Evolutionary conservation across 192 early-diverging fungal genomes (phyloP), one percentile per base, ranked within the genome.

Genomic region (Backusella parvicylindrica): DNA sequence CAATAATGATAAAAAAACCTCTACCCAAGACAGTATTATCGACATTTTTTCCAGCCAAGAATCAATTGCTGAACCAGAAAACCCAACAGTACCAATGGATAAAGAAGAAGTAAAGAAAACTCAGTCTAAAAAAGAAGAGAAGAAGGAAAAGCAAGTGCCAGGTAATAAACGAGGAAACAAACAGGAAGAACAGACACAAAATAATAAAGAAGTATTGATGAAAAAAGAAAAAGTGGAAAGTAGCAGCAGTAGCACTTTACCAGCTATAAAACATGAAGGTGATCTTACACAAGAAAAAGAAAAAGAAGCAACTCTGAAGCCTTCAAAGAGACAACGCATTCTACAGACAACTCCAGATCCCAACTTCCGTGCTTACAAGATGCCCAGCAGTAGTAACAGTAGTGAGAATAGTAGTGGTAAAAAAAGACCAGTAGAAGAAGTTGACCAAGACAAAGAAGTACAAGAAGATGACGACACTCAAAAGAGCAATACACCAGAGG

Each of bases 51-150:
- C 49, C 9, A 50, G 49, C 2, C 49, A 50, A 21, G 49, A 50
- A 50, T 50, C 49, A 21, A 1, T 12, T 21, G 21, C 6, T 50
- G 49, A 41, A 41, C 40, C 40, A 41, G 12, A 50, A 1, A 8
- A 23, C 9, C 21, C 49, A 9, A 86, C 92, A 68, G 90, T 84
- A 15, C 90, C 86, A 7, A 82, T 91, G 60, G 91, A 94, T 70
- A 91, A 86, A 81, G 79, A 63, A 36, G 26, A 53, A 1, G 43
- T 0, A 35, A 53, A 31, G 28, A 33, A 53, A 41, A 13, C 13
- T 11, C 40, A 41, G 13, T 0, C 0, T 47, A 47, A 47, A 47
- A 15, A 47, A 63, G 37, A n/a, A 11, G 37, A 70, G 37, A 28
- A 16, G 28, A 70, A 23, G 36, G 37, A 47, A 1, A 18, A 6